A percentile compares a stretch with the other conserved stretches of the same genome.
Evolutionary conservation across 1,284 basidiomycete genomes (phyloP).

Genomic region (Athelia sp.): DNA sequence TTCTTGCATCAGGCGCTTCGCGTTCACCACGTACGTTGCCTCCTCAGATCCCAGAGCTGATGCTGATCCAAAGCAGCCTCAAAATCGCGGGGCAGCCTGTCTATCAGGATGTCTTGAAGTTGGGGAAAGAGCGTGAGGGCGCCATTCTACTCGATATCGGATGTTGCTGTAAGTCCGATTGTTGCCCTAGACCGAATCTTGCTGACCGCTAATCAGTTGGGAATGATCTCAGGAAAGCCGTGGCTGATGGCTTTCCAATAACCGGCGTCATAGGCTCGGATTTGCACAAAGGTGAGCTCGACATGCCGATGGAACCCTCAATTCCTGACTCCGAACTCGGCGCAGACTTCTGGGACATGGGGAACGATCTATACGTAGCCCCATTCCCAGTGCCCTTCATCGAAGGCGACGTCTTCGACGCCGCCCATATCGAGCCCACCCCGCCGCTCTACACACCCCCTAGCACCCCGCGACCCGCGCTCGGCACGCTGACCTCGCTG

Average conservation of each 20-base stretch:
- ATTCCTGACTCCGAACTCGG: conserved; percentile 14
- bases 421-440: conserved; percentile 24
- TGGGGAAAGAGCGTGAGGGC: conserved; percentile 30
- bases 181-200: background rate
- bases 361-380: conserved; percentile 32
- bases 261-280: conserved; percentile 29
- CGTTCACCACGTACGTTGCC: conserved; percentile 31
- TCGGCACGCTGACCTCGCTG: conserved; percentile 30
- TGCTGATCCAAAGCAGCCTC: conserved; percentile 22
- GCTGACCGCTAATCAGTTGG: conserved; percentile 27
- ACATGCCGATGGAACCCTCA: conserved; percentile 22
- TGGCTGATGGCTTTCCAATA: conserved; percentile 34
- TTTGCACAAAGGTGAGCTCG: conserved; percentile 24
- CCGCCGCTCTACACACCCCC: conserved; percentile 21
- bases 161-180: conserved; percentile 41
- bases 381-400: conserved; percentile 42
- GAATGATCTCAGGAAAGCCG: conserved; percentile 36
- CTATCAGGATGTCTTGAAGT: conserved; percentile 35
- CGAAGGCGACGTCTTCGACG: conserved; percentile 39
- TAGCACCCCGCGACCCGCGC: conserved; percentile 20
- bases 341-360: conserved; percentile 30
- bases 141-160: conserved; percentile 44
- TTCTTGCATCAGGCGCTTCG: conserved; percentile 35
- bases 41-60: background rate
- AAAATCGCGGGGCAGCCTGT: conserved; percentile 37